Conservation (phyloP, 202 grass and related monocot genomes). For the Carex arenaria region DNA sequence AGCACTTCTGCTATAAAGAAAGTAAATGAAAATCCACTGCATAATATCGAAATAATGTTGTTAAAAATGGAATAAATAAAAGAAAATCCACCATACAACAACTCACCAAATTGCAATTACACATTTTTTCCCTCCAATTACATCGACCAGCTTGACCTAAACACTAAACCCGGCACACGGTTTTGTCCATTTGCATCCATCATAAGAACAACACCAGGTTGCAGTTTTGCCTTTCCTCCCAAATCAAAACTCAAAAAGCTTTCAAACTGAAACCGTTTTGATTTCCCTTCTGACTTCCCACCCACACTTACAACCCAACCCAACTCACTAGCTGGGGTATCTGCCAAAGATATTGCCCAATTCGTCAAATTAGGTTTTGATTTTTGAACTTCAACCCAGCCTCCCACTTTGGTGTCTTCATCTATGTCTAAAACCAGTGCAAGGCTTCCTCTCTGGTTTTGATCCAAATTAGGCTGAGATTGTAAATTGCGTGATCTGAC, state of each 20-base stretch:
- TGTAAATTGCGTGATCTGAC: slow-evolving; percentile 16
- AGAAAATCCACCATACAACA: background rate
- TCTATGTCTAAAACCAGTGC: slow-evolving; percentile 51
- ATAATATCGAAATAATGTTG: background rate
- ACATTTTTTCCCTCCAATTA: slow-evolving; percentile 14
- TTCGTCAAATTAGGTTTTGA: slow-evolving; percentile 32
- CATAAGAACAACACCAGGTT: slow-evolving; percentile 49
- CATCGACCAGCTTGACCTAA: slow-evolving; percentile 70
- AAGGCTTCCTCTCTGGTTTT: slow-evolving; percentile 47
- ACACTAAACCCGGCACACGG: slow-evolving; percentile 42
- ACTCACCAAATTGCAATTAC: background rate
- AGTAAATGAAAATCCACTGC: background rate
- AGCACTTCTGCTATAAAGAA: background rate
- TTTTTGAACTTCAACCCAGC: slow-evolving; percentile 67
- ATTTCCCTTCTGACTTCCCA: slow-evolving; percentile 38
- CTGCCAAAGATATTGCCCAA: slow-evolving; percentile 54
- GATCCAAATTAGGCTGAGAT: slow-evolving; percentile 18
- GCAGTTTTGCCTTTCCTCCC: slow-evolving; percentile 57
- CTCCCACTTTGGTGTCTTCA: slow-evolving; percentile 64
- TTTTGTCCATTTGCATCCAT: slow-evolving; percentile 36
- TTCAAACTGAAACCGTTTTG: slow-evolving; percentile 46
- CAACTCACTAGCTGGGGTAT: slow-evolving; percentile 48
- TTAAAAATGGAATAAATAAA: background rate
- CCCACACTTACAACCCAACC: slow-evolving; percentile 58
- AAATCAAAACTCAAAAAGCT: slow-evolving; percentile 64